A percentile compares a stretch with the other conserved stretches of the same genome.
Conservation (phyloP, 495 filamentous ascomycete species). For the Penicillium coprophilum region DNA sequence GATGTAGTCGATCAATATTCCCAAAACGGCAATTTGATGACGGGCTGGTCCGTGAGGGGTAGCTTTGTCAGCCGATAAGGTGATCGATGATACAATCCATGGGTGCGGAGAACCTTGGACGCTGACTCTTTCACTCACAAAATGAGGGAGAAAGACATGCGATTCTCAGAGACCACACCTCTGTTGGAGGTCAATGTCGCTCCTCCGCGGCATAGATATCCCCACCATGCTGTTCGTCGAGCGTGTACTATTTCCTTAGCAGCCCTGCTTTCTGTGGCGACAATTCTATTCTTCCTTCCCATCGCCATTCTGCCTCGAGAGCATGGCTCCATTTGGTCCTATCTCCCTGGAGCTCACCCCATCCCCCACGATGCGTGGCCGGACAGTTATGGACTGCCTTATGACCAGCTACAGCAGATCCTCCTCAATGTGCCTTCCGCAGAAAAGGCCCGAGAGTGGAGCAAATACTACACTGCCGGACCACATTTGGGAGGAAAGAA, state of each 20-base stretch:
- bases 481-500: conserved; percentile 90
- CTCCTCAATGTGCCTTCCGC: conserved; percentile 69
- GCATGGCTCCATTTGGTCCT: conserved; percentile 42
- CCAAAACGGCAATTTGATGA: not conserved
- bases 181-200: conserved; percentile 40
- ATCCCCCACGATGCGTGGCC: conserved; percentile 43
- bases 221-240: conserved; percentile 65
- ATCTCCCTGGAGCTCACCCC: conserved; percentile 43
- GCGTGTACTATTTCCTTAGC: conserved; percentile 68
- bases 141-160: conserved; percentile 47
- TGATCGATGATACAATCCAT: conserved; percentile 12
- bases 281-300: conserved; percentile 62
- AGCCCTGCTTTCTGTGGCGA: conserved; percentile 54
- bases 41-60: conserved; percentile 1
- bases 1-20: not conserved
- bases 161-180: conserved; percentile 43
- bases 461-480: conserved; percentile 84
- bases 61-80: conserved; percentile 16
- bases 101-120: conserved; percentile 13
- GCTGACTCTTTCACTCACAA: conserved; percentile 13
- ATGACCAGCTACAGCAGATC: conserved; percentile 67
- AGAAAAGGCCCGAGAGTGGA: conserved; percentile 75
- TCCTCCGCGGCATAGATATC: conserved; percentile 59
- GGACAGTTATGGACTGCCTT: conserved; percentile 53
- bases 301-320: conserved; percentile 33